Base-by-base conservation (phyloP, 768 basidiomycete genomes). In the Amanita brunnescens region DNA sequence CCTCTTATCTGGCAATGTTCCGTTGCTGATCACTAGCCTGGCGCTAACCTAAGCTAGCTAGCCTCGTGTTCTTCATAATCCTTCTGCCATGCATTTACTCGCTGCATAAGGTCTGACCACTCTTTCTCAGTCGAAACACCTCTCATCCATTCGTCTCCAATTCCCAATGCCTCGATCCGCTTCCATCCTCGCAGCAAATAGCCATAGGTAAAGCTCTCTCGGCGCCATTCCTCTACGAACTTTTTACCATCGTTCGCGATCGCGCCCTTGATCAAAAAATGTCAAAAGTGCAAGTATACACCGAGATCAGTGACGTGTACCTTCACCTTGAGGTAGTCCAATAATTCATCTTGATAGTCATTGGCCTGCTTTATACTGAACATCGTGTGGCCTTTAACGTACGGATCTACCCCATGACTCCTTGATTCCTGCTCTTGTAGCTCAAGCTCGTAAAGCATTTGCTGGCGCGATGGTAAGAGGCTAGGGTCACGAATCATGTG, bases 181-280 rank as follows among this genome's bases (percentile, higher is more conserved):
- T 60, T 62, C 79, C 80, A 81, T 1, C 71, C 69, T 12, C 66
- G 58, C 44, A 70, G 67, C 40, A 74, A 58, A 39, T 65, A 61
- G 14, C 61, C 54, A 43, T 72, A 67, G 1, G 55, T 55, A 33
- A 65, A 58, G 1, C 64, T 62, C 33, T 67, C 62, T 39, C 72
- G 62, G 34, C 78, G 62, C 79, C 79, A 80, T 12, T 58, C 54
- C 57, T 80, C 79, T 18, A 79, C 78, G 53, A 65, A 79, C 24
- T 67, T 69, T 54, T 57, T 62, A 0, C 74, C 74, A 44, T 72
- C 66, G 41, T 74, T 59, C 2, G 71, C 72, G 20, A 79, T 60
- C 3, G 62, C 68, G 41, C 67, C 66, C 68, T 69, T 10, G 24
- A 13, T 29, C 47, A 41, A 57, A 52, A 48, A 47, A 21, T 18